Conservation (phyloP, 805 yeast species). For the Sungouiozyma intestinalis region DNA sequence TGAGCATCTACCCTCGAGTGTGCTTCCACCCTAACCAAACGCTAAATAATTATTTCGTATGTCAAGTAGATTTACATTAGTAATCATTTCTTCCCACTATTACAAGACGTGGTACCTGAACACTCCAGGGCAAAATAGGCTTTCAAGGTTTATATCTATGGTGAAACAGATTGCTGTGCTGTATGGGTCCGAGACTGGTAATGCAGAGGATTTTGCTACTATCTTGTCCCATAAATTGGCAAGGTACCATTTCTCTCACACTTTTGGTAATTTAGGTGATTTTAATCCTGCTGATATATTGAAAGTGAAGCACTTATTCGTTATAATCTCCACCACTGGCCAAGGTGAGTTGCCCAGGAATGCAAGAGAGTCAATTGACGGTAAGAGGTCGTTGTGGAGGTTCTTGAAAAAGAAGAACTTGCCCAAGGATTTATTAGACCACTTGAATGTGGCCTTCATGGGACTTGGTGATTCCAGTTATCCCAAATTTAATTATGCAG, state of each 20-base stretch:
- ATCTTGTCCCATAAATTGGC: constrained; percentile 46
- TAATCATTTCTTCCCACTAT: neutral
- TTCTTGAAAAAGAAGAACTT: constrained; percentile 59
- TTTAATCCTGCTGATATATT: constrained; percentile 44
- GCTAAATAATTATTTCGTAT: too few species aligned
- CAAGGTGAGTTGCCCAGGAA: constrained; percentile 89
- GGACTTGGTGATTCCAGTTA: constrained; percentile 94
- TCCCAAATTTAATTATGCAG: constrained; percentile 81
- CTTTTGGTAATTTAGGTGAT: constrained; percentile 46
- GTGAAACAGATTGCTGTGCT: constrained; percentile 43
- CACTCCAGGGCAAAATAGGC: too few species aligned
- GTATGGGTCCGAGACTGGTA: constrained; percentile 91
- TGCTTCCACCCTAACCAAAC: neutral
- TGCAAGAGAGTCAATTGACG: constrained; percentile 34
- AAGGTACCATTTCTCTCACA: constrained; percentile 41
- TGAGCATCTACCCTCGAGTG: constrained; percentile 11
- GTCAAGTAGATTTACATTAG: too few species aligned
- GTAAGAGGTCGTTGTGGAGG: constrained; percentile 44
- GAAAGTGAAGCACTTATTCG: constrained; percentile 34
- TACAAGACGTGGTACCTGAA: too few species aligned
- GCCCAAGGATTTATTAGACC: constrained; percentile 49
- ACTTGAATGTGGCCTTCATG: constrained; percentile 57
- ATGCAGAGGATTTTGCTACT: constrained; percentile 74
- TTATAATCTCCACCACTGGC: constrained; percentile 81
- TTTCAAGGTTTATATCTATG: constrained; percentile 6